Evolutionary conservation across 2,329 filamentous ascomycete genomes (phyloP).

Genomic region (Xylariaceae sp.): DNA sequence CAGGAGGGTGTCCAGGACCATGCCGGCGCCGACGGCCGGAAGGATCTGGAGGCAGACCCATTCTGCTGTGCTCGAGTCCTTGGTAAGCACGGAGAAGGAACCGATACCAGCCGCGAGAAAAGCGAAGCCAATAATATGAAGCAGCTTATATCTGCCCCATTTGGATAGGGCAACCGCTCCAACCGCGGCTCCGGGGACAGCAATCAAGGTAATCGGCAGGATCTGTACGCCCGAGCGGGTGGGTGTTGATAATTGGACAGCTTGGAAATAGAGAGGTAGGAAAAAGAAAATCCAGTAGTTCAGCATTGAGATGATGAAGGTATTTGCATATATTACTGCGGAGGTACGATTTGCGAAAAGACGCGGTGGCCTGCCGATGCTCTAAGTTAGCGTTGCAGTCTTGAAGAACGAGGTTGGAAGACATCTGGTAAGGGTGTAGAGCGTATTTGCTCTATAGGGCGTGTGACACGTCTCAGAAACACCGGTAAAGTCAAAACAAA

Average conservation of each 20-base stretch:
- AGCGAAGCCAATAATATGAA: conserved; percentile 33
- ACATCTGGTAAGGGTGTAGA: no score
- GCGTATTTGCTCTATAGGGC: no score
- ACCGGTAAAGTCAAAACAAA: no score
- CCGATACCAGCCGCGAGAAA: conserved; percentile 41
- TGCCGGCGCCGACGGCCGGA: conserved; percentile 41
- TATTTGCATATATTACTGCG: conserved; percentile 37
- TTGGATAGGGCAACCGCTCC: conserved; percentile 33
- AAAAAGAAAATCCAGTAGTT: conserved; percentile 44
- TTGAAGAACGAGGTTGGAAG: no score
- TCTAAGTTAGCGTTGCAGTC: no score
- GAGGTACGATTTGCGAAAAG: no score
- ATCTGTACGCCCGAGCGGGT: conserved; percentile 35
- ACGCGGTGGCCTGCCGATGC: no score
- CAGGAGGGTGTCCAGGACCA: conserved; percentile 43
- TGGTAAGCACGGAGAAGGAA: conserved; percentile 41
- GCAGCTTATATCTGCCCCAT: conserved; percentile 27
- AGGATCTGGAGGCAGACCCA: conserved; percentile 44
- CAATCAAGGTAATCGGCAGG: conserved; percentile 28
- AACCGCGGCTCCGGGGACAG: conserved; percentile 21
- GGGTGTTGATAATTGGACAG: conserved; percentile 38
- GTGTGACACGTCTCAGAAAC: no score
- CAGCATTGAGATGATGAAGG: conserved; percentile 43
- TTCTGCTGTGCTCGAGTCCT: conserved; percentile 35
- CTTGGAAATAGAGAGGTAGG: conserved; percentile 50